phyloP scores from a whole-genome alignment of 2,329 filamentous ascomycete species.

The Scorias spongiosa region DNA sequence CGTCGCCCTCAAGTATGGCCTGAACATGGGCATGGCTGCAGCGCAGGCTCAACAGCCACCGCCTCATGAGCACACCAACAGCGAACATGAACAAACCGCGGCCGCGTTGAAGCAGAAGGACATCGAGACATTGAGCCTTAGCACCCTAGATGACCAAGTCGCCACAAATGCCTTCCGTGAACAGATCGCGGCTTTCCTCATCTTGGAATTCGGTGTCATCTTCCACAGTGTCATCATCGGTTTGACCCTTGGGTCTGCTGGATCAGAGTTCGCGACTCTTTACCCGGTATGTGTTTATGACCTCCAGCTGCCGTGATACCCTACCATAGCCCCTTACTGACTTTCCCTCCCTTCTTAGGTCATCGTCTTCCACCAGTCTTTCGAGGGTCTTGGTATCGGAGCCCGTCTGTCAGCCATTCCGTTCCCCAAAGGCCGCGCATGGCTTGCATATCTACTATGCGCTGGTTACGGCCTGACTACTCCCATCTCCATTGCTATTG shows the following conservation, averaged over 20 bases:
- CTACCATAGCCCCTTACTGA: too few species aligned
- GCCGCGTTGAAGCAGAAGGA: constrained; percentile 8
- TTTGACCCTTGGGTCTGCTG: constrained; percentile 53
- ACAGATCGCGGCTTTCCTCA: constrained; percentile 75
- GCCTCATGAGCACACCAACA: constrained; percentile 20
- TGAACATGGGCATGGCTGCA: constrained; percentile 14
- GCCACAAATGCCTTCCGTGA: constrained; percentile 40
- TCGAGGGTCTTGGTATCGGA: constrained; percentile 85
- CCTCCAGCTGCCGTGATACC: too few species aligned
- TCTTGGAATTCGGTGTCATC: constrained; percentile 78
- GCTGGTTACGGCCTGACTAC: constrained; percentile 62
- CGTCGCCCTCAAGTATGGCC: constrained; percentile 32
- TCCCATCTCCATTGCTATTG: constrained; percentile 70
- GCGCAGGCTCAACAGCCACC: constrained; percentile 20
- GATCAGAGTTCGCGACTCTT: constrained; percentile 44
- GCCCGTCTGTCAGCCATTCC: constrained; percentile 62
- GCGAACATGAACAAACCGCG: constrained; percentile 23
- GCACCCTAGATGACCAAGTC: background rate
- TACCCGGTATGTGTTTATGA: constrained; percentile 27
- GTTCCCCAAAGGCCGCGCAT: constrained; percentile 56
- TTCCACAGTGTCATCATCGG: constrained; percentile 58
- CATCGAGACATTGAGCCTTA: background rate
- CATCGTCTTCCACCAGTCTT: constrained; percentile 77
- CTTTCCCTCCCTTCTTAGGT: constrained; percentile 19
- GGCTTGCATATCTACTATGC: constrained; percentile 66